Evolutionary conservation across 192 early-diverging fungal species (phyloP), one percentile per base, ranked within the genome.

Genomic region (Entophlyctis luteolus): DNA sequence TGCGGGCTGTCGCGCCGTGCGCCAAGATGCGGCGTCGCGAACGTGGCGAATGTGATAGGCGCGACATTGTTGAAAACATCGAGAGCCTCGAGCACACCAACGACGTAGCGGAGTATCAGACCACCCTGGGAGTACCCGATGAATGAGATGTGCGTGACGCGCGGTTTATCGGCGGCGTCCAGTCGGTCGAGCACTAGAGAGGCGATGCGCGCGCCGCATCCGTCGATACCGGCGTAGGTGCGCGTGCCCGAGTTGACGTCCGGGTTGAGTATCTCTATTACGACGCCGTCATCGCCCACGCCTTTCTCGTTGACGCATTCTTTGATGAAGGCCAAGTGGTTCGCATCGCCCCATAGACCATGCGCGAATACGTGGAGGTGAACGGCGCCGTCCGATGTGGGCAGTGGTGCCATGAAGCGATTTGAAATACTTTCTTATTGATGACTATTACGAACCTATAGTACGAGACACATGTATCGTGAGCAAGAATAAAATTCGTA

Each of bases 291-390:
- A 4, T 50, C 18, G 31, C 22, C 23, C 0, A 29, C 56, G 14
- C 32, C 22, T 18, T 28, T 3, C 16, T 55, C 48, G 4, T 50
- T 32, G 47, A 18, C 3, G 4, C 55, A 46, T 29, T 74, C 52
- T 28, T 70, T 77, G 49, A 87, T 65, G 59, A 68, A 76, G 1
- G 77, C 55, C 50, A 90, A 57, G 75, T 88, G 86, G 1, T 18
- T 53, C 12, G 70, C 49, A 31, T 83, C 76, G 4, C 86, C 86
- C 86, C 86, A 90, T 16, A 87, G 75, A 18, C 88, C 88, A 67
- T 90, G 84, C 22, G 81, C 79, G 5, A 86, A 48, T 25, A 90
- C 83, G 29, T 85, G 62, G 12, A 89, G 65, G 57, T 89, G 87
- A 8, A 42, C 39, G n/a, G n/a, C n/a, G n/a, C n/a, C n/a, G n/a